A percentile compares a stretch with the other conserved stretches of the same genome.
phyloP scores from a whole-genome alignment of 2,329 filamentous ascomycete genomes.

The Chaetomium strumarium region DNA sequence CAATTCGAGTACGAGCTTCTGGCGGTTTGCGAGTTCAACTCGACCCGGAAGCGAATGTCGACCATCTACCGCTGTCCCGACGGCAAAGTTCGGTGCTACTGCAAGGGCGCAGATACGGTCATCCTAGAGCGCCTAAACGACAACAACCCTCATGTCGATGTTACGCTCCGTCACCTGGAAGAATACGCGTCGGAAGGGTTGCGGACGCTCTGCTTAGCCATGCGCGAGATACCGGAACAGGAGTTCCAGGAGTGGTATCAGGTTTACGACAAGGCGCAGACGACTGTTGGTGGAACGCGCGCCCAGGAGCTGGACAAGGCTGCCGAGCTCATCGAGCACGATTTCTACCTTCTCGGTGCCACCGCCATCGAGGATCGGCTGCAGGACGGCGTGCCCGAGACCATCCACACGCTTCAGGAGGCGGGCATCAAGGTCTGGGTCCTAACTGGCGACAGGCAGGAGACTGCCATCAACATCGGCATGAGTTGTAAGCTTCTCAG shows the following conservation, averaged over 20 bases:
- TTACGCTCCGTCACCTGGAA: constrained; percentile 91
- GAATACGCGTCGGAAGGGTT: constrained; percentile 96
- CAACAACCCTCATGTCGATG: constrained; percentile 79
- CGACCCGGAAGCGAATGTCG: constrained; percentile 94
- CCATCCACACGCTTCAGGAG: constrained; percentile 92
- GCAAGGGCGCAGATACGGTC: constrained; percentile 95
- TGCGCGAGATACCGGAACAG: constrained; percentile 85
- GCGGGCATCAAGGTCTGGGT: constrained; percentile 99
- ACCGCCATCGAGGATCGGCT: constrained; percentile 96
- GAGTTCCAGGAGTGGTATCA: constrained; percentile 85
- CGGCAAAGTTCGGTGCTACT: constrained; percentile 88
- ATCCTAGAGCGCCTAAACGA: constrained; percentile 85
- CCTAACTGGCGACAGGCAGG: constrained; percentile 91
- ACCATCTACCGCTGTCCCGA: constrained; percentile 95
- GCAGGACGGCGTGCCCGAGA: constrained; percentile 96
- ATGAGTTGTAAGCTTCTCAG: constrained; percentile 99
- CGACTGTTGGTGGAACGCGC: constrained; percentile 86
- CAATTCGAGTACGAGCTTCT: constrained; percentile 82
- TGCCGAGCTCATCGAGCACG: constrained; percentile 88
- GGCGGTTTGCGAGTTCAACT: constrained; percentile 99
- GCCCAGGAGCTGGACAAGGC: constrained; percentile 96
- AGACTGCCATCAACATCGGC: constrained; percentile 98
- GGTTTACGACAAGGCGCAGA: constrained; percentile 81
- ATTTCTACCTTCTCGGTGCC: constrained; percentile 84
- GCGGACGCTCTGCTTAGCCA: constrained; percentile 86